Conservation (phyloP, 805 yeast species). For the Ogataea chonburiensis region DNA sequence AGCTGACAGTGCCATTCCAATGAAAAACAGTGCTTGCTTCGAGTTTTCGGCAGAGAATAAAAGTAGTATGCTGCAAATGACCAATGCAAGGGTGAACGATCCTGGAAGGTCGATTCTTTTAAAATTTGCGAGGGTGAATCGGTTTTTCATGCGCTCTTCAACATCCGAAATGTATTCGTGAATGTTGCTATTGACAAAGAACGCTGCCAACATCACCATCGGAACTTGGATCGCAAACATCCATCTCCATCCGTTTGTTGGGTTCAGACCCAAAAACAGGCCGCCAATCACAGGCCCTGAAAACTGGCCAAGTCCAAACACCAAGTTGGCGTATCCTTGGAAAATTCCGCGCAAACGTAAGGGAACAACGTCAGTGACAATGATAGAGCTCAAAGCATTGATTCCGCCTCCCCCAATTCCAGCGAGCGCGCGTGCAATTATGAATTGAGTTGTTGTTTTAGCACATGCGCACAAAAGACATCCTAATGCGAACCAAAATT, state of each 20-base stretch:
- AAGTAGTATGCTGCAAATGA: slow-evolving; percentile 37
- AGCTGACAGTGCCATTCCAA: slow-evolving; percentile 17
- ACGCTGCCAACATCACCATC: slow-evolving; percentile 30
- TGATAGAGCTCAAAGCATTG: slow-evolving; percentile 48
- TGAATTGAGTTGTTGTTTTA: slow-evolving; percentile 42
- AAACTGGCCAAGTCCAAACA: slow-evolving; percentile 40
- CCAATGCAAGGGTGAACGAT: slow-evolving; percentile 35
- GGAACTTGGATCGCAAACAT: slow-evolving; percentile 45
- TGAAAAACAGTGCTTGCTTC: slow-evolving; percentile 11
- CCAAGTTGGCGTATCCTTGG: slow-evolving; percentile 48
- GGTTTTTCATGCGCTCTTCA: slow-evolving; percentile 24
- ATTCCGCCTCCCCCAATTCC: slow-evolving; percentile 63
- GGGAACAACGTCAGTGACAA: slow-evolving; percentile 56
- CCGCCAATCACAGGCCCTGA: slow-evolving; percentile 47
- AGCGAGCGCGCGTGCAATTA: slow-evolving; percentile 51
- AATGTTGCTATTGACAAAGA: slow-evolving; percentile 30
- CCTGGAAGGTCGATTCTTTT: slow-evolving; percentile 42
- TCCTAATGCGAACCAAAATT: slow-evolving; percentile 45
- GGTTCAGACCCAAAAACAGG: slow-evolving; percentile 32
- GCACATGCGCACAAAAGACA: slow-evolving; percentile 43
- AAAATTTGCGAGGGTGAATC: slow-evolving; percentile 36
- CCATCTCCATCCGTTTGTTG: slow-evolving; percentile 44
- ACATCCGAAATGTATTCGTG: slow-evolving; percentile 32
- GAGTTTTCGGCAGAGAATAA: slow-evolving; percentile 30
- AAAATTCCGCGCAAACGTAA: slow-evolving; percentile 51